Evolutionary conservation across 2,329 filamentous ascomycete species (phyloP).

Genomic region (Calonectria pauciramosa): DNA sequence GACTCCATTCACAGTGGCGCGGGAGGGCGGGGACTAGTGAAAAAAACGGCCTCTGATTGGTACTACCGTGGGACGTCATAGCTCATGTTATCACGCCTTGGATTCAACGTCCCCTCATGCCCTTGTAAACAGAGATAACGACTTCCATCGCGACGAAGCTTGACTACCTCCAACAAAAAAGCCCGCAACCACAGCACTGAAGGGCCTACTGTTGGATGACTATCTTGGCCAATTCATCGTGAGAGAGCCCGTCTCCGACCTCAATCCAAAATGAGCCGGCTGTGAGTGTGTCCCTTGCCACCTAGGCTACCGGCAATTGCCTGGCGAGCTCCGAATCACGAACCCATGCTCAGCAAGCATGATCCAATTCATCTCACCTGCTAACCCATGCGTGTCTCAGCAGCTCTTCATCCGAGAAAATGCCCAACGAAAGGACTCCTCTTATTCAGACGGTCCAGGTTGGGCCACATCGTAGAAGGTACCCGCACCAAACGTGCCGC

Average conservation of each 20-base stretch:
- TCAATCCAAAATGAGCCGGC: constrained; percentile 37
- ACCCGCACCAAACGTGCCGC: constrained; percentile 71
- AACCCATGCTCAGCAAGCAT: background rate
- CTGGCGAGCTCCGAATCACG: background rate
- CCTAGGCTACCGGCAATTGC: background rate
- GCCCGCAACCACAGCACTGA: background rate
- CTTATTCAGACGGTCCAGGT: constrained; percentile 75
- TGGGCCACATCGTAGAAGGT: constrained; percentile 65
- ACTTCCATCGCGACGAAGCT: constrained; percentile 15
- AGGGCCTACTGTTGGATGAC: constrained; percentile 19
- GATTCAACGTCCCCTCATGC: constrained; percentile 18
- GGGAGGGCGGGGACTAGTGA: background rate
- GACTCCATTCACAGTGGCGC: background rate
- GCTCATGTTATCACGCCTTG: constrained; percentile 41
- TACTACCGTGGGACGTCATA: constrained; percentile 42
- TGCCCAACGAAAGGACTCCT: constrained; percentile 71
- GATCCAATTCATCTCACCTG: background rate
- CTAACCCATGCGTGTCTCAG: constrained; percentile 17
- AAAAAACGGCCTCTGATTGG: constrained; percentile 32
- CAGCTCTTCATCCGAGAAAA: constrained; percentile 46
- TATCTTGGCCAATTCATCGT: background rate
- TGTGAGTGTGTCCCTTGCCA: constrained; percentile 43
- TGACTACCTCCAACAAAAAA: constrained; percentile 11
- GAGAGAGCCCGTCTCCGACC: constrained; percentile 29
- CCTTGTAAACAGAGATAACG: constrained; percentile 15